phyloP scores from a whole-genome alignment of 495 filamentous ascomycete genomes.

The Astrothelium subdiscretum region DNA sequence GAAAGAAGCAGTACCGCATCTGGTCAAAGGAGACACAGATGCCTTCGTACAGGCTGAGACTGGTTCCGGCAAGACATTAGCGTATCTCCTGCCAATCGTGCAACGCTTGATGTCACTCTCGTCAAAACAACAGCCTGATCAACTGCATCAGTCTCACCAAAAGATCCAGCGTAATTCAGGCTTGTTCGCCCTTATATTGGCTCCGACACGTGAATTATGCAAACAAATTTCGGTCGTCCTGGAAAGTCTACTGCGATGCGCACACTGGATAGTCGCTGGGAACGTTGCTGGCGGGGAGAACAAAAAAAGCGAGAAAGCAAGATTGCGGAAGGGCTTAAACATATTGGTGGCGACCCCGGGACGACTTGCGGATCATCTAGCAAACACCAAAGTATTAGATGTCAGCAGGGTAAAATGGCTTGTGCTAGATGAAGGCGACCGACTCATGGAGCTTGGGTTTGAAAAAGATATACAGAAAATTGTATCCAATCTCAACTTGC shows the following conservation, averaged over 20 bases:
- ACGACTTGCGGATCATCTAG: slow-evolving; percentile 76
- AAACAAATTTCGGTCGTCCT: slow-evolving; percentile 84
- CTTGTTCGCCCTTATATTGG: slow-evolving; percentile 81
- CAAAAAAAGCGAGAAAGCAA: slow-evolving; percentile 92
- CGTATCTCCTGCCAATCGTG: slow-evolving; percentile 84
- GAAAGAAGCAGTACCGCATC: slow-evolving; percentile 65
- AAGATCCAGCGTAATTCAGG: slow-evolving; percentile 68
- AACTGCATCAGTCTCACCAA: too few species aligned
- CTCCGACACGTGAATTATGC: slow-evolving; percentile 84
- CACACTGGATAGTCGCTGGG: slow-evolving; percentile 80
- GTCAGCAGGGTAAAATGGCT: slow-evolving; percentile 87
- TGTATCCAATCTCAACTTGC: slow-evolving; percentile 57
- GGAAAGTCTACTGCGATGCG: slow-evolving; percentile 67
- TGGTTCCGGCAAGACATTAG: slow-evolving; percentile 91
- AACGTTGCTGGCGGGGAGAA: slow-evolving; percentile 94
- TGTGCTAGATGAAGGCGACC: slow-evolving; percentile 88
- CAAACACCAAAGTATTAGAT: slow-evolving; percentile 79
- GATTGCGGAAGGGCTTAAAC: slow-evolving; percentile 84
- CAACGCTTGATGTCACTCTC: slow-evolving; percentile 75
- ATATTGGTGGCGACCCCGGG: slow-evolving; percentile 92
- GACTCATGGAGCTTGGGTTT: slow-evolving; percentile 94
- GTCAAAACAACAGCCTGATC: neutral
- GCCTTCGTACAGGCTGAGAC: slow-evolving; percentile 96
- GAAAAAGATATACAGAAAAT: slow-evolving; percentile 79
- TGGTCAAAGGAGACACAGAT: slow-evolving; percentile 74